Base-by-base conservation (phyloP, 257 asterid genomes). In the Ajuga chamaepitys region DNA sequence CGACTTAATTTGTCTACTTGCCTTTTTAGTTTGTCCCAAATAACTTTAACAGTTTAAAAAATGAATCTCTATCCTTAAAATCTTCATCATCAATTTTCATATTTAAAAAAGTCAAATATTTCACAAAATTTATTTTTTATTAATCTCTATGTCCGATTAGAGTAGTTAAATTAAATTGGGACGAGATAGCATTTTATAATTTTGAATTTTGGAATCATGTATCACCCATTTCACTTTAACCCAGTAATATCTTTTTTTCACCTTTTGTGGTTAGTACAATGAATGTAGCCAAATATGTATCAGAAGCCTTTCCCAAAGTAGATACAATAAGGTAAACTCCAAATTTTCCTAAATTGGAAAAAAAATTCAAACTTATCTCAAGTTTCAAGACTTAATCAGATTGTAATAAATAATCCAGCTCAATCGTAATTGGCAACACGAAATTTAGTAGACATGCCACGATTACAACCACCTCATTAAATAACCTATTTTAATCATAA, bases 371-470 rank as follows among this genome's bases (percentile, higher is more conserved):
- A 74, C 44, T 18, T 11, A 44, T 22, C 37, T 41, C 63, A 54
- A 22, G n/a, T 55, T 53, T 16, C 63, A 45, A 62, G 66, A 60
- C 7, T 61, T 59, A 63, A 53, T 53, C 57, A 42, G 25, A 52
- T 48, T 54, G 44, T 55, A 32, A n/a, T 53, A 66, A 67, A 59
- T 40, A 20, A n/a, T 58, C 52, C 28, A 42, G 32, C 75, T 40
- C 44, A 17, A 38, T 62, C 37, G 8, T 22, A 64, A 64, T 47
- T 28, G 35, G 55, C 55, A 62, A 61, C 53, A 7, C 48, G 7
- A 12, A 16, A 7, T 11, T 25, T 26, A 60, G 0, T 20, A 17
- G 26, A 46, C 50, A 35, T 12, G 62, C 68, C 51, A 65, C 63
- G 60, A 59, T 37, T 40, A 13, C 35, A 46, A 41, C 71, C 41